These are phyloP conservation scores for Lepiota venenata DNA, from an alignment of 768 basidiomycete species.

Conservation along the genomic window DNA sequence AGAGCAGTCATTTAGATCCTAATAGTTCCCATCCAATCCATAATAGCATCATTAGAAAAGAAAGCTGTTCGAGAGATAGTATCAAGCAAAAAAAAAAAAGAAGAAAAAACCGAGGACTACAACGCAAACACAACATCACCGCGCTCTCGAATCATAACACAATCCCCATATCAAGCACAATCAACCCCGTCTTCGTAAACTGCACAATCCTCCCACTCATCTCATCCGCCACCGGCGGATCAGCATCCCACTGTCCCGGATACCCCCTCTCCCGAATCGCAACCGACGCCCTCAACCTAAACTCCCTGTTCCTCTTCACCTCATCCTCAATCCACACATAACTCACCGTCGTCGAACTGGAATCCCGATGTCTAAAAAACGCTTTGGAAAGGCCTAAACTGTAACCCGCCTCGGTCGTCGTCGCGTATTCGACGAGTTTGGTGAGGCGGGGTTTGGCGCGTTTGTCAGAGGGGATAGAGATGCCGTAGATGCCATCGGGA, in stretches of 20 bases:
- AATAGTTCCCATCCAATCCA: not conserved
- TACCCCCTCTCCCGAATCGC: constrained; percentile 12
- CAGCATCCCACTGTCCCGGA: constrained; percentile 12
- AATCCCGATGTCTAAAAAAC: constrained; percentile 10
- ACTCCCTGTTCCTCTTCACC: constrained; percentile 10
- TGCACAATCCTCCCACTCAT: constrained; percentile 11
- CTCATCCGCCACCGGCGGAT: constrained; percentile 11
- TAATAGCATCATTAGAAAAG: not conserved
- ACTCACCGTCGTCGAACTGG: constrained; percentile 9
- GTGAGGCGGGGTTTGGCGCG: constrained; percentile 11
- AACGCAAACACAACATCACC: constrained; percentile 2
- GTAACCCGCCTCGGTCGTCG: constrained; percentile 9
- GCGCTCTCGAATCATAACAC: constrained; percentile 4
- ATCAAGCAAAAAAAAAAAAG: not conserved
- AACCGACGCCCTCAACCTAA: constrained; percentile 11
- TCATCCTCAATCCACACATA: constrained; percentile 13
- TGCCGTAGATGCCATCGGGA: constrained; percentile 11
- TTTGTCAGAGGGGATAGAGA: constrained; percentile 10
- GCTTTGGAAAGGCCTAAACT: constrained; percentile 8
- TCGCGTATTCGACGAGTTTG: constrained; percentile 10
- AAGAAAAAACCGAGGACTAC: not conserved
- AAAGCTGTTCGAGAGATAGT: not conserved
- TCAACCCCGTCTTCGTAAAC: constrained; percentile 12
- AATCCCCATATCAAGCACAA: constrained; percentile 12
- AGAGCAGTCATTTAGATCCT: not conserved